These are phyloP conservation scores for Teratosphaeria viscida DNA, from an alignment of 2,329 filamentous ascomycete species.

Conservation along the genomic window DNA sequence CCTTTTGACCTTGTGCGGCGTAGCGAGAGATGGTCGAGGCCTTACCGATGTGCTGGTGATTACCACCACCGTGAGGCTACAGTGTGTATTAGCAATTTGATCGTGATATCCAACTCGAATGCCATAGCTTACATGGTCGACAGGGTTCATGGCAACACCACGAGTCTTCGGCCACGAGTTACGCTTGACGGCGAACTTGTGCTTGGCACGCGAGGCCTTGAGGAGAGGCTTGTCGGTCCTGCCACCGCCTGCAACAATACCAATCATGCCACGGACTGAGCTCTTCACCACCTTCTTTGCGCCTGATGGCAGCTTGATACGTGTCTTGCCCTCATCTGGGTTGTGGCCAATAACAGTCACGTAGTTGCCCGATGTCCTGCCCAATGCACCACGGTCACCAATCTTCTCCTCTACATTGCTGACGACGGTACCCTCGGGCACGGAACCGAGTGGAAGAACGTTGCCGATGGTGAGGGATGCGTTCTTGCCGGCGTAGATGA, in stretches of 20 bases:
- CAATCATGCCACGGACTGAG: conserved; percentile 92
- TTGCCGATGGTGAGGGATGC: conserved; percentile 94
- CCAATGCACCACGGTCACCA: conserved; percentile 91
- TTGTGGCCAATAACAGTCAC: conserved; percentile 97
- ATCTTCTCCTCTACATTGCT: conserved; percentile 99
- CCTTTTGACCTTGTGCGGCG: conserved; percentile 97
- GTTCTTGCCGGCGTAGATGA: conserved; percentile 99
- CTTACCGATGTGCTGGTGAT: conserved; percentile 99
- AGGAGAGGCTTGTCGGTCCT: conserved; percentile 99
- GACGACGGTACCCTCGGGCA: conserved; percentile 98
- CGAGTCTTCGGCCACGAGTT: conserved; percentile 99
- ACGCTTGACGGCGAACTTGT: conserved; percentile 99
- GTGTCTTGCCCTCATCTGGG: conserved; percentile 98
- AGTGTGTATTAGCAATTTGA: conserved; percentile 17
- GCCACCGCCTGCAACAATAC: conserved; percentile 98
- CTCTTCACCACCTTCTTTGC: conserved; percentile 98
- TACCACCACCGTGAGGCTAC: conserved; percentile 60
- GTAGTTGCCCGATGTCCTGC: conserved; percentile 98
- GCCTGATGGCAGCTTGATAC: conserved; percentile 97
- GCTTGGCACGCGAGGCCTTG: conserved; percentile 99
- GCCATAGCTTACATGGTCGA: conserved; percentile 66
- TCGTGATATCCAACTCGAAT: neutral
- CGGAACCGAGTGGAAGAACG: conserved; percentile 83
- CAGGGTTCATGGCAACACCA: conserved; percentile 99
- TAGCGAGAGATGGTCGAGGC: conserved; percentile 98